Base-by-base conservation (phyloP, 1,284 basidiomycete species). In the Apiotrichum sp. region DNA sequence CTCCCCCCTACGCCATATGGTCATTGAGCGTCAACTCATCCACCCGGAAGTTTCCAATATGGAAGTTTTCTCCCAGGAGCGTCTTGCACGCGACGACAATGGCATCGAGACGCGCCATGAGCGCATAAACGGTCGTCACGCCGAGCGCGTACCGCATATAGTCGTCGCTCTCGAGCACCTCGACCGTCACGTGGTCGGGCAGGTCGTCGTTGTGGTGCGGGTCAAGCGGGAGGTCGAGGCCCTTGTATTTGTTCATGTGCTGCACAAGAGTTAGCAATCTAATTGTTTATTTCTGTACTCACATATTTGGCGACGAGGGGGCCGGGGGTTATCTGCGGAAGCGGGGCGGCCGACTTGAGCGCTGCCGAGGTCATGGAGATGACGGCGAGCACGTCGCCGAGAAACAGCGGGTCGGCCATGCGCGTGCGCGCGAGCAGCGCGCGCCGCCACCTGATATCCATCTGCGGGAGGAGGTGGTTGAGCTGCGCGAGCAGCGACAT, bases 321-420 rank as follows among this genome's bases (percentile, higher is more conserved):
- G 62, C 86, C 87, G 0, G 89, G 88, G 0, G 88, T 91, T 47
- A 93, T 87, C 67, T 93, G 90, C 0, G 90, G 90, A 16, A 93
- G 75, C 0, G 90, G 84, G 11, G 78, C 78, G 4, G 87, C 89
- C 0, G 85, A 86, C n/a, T 85, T 81, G 35, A 93, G 77, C 1
- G 89, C 82, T 0, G 76, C 71, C 0, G 76, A 68, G 33, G 68
- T 70, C 71, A 72, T 76, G 61, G 86, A 85, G 60, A 90, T 84
- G 11, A 90, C 86, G 9, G 87, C 86, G 10, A 91, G 77, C 8
- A 89, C 80, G 60, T 92, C 89, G 2, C 89, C 90, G 57, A 92
- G 83, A 65, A 93, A 93, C 59, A 86, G 82, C 0, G 86, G 82
- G 69, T 93, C 88, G 11, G 86, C 76, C 60, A 93, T 82, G 1